Evolutionary conservation across 129 eudicot genomes (phyloP), one percentile per base, ranked within the genome.

Genomic region (Artemisia annua): DNA sequence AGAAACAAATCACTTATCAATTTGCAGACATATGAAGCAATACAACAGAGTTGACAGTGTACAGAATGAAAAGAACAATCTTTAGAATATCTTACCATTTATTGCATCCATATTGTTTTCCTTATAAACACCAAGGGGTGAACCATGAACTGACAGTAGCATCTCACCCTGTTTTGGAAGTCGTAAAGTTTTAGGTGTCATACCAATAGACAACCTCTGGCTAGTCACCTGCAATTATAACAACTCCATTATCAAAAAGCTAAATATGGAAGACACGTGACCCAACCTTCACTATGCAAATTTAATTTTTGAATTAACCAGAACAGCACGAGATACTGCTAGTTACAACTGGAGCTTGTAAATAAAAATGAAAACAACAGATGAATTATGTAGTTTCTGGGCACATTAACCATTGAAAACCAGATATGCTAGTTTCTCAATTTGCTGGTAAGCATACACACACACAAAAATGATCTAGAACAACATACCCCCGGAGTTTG

Each of bases 91-190:
- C 15, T 43, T 83, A 92, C 94, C 98, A 16, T 80, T 65, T 76
- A 88, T 94, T 49, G 96, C 91, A 70, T 94, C 97, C 99, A 94
- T 88, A 80, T 83, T 87, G 49, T 94, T 91, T 81, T 87, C 97
- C 74, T 86, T 94, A 54, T 78, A 94, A 56, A 94, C 97, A 75
- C 97, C 97, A 75, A 94, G 99, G 5, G 99, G 99, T 3, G 99
- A 94, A 24, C 99, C 99, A 75, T 82, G 96, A 51, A 94, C 93
- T 1, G 99, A 94, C 14, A 90, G 75, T 75, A 94, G 97, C 93
- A 90, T 83, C 85, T 94, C 97, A 17, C 96, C 97, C 53, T 75
- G 88, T 80, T 94, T 88, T 11, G 99, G 97, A 63, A 81, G 83
- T 83, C 99, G 83, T 68, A 77, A 49, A 8, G 97, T 86, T 80